Evolutionary conservation across 495 filamentous ascomycete genomes (phyloP).

Genomic region (Hypoxylon fuscum): DNA sequence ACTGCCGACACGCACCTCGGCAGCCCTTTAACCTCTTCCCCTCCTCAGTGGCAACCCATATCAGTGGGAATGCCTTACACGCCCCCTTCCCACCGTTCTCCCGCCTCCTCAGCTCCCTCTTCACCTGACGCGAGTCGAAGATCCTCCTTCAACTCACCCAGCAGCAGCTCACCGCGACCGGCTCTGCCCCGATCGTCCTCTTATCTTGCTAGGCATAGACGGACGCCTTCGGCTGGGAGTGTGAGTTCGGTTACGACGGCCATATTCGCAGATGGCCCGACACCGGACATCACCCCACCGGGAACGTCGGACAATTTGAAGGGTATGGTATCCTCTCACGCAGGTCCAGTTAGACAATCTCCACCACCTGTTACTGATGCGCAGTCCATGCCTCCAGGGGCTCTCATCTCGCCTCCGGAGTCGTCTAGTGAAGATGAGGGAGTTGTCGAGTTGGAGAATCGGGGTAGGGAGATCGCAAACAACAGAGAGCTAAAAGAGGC

Average conservation of each 20-base stretch:
- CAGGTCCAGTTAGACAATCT: slow-evolving; percentile 73
- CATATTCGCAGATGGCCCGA: slow-evolving; percentile 46
- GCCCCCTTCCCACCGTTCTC: slow-evolving; percentile 83
- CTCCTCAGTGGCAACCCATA: slow-evolving; percentile 45
- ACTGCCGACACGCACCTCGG: slow-evolving; percentile 27
- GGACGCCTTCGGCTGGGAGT: slow-evolving; percentile 53
- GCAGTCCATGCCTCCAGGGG: slow-evolving; percentile 74
- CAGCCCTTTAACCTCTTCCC: slow-evolving; percentile 29
- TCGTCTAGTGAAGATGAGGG: slow-evolving; percentile 89
- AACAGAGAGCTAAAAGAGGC: slow-evolving; percentile 84
- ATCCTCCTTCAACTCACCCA: slow-evolving; percentile 60
- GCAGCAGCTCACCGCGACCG: slow-evolving; percentile 57
- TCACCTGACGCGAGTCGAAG: slow-evolving; percentile 69
- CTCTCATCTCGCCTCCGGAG: slow-evolving; percentile 88
- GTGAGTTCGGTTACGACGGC: slow-evolving; percentile 37
- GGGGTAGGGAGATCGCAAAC: slow-evolving; percentile 66
- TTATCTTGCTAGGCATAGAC: slow-evolving; percentile 70
- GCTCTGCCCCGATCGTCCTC: slow-evolving; percentile 76
- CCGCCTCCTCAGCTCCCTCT: slow-evolving; percentile 71
- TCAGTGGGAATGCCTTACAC: slow-evolving; percentile 86
- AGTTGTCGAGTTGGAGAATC: slow-evolving; percentile 46
- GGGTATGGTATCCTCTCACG: slow-evolving; percentile 46
- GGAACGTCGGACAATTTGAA: slow-evolving; percentile 61
- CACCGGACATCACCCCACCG: slow-evolving; percentile 51
- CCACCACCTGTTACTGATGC: slow-evolving; percentile 78